Conservation (phyloP, 371 early-diverging fungal species). For the Mucor plumbeus region DNA sequence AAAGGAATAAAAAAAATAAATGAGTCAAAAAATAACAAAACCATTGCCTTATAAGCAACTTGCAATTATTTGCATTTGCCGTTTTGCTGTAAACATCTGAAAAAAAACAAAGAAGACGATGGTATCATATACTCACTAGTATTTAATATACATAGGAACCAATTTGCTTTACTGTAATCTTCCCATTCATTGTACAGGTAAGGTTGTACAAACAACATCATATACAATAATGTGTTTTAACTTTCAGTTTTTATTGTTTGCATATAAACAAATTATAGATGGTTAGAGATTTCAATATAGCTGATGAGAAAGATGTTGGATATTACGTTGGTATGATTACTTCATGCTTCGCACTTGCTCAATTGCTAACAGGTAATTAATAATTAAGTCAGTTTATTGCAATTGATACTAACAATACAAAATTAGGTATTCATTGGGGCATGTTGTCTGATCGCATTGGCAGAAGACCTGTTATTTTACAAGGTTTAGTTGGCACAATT, state of each 20-base stretch:
- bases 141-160: constrained; percentile 58
- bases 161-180: constrained; percentile 63
- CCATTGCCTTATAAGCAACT: constrained; percentile 64
- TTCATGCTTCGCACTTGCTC: constrained; percentile 67
- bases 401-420: too few relatives aligned
- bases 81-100: constrained; percentile 43
- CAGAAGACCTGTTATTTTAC: constrained; percentile 78
- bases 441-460: constrained; percentile 70
- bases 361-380: constrained; percentile 61
- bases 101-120: not conserved
- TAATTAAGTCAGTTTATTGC: not conserved
- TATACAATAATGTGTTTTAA: not conserved
- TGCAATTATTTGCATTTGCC: constrained; percentile 55
- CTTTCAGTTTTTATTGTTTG: constrained; percentile 13
- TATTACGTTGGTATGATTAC: constrained; percentile 72
- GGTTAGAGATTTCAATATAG: constrained; percentile 64
- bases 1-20: not conserved
- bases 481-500: constrained; percentile 80
- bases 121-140: constrained; percentile 4
- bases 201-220: constrained; percentile 25
- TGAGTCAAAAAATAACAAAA: constrained; percentile 21
- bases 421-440: constrained; percentile 60
- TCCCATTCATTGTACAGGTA: constrained; percentile 60
- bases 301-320: constrained; percentile 58
- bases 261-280: constrained; percentile 33